phyloP scores from a whole-genome alignment of 441 rosid species.

The Dalechampia spathulata region DNA sequence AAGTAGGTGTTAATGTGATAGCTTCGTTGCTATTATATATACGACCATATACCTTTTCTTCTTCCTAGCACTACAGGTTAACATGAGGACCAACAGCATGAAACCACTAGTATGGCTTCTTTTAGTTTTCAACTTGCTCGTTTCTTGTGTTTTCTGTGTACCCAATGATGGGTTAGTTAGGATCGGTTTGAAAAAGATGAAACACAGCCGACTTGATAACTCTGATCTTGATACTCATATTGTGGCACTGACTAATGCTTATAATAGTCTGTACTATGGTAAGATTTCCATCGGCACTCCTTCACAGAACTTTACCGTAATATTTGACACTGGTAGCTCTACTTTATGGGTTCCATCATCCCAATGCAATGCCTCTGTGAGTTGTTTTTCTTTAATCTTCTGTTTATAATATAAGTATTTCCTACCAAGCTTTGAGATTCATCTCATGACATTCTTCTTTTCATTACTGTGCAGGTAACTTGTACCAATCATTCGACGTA shows the following conservation, averaged over 20 bases:
- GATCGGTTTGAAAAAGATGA: slow-evolving; percentile 61
- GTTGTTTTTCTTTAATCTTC: slow-evolving; percentile 22
- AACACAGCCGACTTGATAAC: slow-evolving; percentile 34
- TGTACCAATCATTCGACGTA: slow-evolving; percentile 64
- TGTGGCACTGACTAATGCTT: slow-evolving; percentile 53
- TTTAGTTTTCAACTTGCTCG: slow-evolving; percentile 32
- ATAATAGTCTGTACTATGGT: slow-evolving; percentile 82
- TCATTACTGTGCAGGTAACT: too few relatives aligned
- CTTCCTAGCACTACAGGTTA: too few relatives aligned
- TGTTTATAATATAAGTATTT: neutral
- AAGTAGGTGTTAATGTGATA: slow-evolving; percentile 1
- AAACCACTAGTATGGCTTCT: slow-evolving; percentile 19
- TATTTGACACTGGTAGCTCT: slow-evolving; percentile 85
- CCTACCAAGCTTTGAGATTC: neutral
- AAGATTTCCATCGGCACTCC: slow-evolving; percentile 74
- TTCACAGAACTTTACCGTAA: slow-evolving; percentile 67
- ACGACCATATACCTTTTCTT: too few relatives aligned
- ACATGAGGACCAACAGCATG: too few relatives aligned
- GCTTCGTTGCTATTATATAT: too few relatives aligned
- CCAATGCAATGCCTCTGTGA: slow-evolving; percentile 59
- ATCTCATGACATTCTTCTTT: too few relatives aligned
- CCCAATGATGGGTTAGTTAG: slow-evolving; percentile 40
- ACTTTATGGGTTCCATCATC: slow-evolving; percentile 84
- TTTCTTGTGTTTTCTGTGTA: slow-evolving; percentile 26
- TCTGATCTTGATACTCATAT: slow-evolving; percentile 52